A percentile compares a stretch with the other conserved stretches of the same genome.
Evolutionary conservation across 2,329 filamentous ascomycete species (phyloP).

Genomic region (Microcyclospora pomicola): DNA sequence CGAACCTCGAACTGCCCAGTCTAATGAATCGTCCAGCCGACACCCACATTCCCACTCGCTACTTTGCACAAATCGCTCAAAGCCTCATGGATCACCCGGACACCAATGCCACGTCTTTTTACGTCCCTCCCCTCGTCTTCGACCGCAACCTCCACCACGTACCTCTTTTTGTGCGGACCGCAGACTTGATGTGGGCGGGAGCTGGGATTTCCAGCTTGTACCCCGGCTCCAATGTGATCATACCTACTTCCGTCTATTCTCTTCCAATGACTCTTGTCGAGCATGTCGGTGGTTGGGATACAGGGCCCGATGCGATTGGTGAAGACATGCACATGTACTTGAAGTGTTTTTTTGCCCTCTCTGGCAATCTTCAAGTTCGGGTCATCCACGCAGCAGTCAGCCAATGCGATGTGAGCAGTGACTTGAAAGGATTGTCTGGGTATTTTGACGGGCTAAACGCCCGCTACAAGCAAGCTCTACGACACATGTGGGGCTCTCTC

Average conservation of each 20-base stretch:
- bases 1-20: conserved; percentile 4
- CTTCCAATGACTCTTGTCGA: conserved; percentile 53
- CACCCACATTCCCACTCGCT: conserved; percentile 55
- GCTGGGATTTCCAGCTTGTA: conserved; percentile 58
- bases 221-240: conserved; percentile 47
- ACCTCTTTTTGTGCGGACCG: conserved; percentile 54
- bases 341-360: conserved; percentile 63
- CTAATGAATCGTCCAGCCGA: conserved; percentile 38
- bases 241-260: conserved; percentile 62
- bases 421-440: conserved; percentile 40
- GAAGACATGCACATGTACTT: conserved; percentile 68
- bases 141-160: conserved; percentile 59
- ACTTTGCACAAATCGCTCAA: conserved; percentile 50
- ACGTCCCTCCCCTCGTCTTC: conserved; percentile 58
- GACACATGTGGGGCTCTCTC: conserved; percentile 64
- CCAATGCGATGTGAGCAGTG: conserved; percentile 56
- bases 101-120: conserved; percentile 48
- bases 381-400: conserved; percentile 56
- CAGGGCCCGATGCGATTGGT: conserved; percentile 55
- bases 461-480: conserved; percentile 56
- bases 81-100: conserved; percentile 49
- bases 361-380: conserved; percentile 51
- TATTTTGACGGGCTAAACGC: conserved; percentile 46
- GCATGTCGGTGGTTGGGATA: conserved; percentile 59
- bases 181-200: conserved; percentile 58